A percentile compares a stretch with the other conserved stretches of the same genome.
phyloP scores from a whole-genome alignment of 2,329 filamentous ascomycete genomes.

The Kalmusia sp. region DNA sequence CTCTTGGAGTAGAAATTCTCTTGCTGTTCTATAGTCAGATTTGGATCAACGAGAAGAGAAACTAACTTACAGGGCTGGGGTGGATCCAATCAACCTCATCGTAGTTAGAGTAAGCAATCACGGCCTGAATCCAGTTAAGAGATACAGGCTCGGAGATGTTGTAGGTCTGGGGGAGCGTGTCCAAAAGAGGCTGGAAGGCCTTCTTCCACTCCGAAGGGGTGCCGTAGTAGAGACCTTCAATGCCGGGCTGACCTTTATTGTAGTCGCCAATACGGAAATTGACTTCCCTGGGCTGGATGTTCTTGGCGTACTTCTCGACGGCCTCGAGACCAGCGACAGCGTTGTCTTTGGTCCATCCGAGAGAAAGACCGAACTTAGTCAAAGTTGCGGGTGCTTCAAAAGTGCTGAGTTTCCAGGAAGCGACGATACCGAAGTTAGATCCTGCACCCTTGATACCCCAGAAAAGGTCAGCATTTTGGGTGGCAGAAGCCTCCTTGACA shows the following conservation, averaged over 20 bases:
- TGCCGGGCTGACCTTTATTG: conserved; percentile 13
- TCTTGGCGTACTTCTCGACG: conserved; percentile 18
- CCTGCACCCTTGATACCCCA: conserved; percentile 46
- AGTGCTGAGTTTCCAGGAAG: conserved; percentile 26
- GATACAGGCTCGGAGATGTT: conserved; percentile 8
- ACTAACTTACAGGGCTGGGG: conserved; percentile 12
- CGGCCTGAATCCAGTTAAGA: conserved; percentile 18
- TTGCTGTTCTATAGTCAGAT: conserved; percentile 12
- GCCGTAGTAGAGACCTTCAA: conserved; percentile 21
- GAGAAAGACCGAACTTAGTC: conserved; percentile 13
- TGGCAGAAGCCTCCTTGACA: conserved; percentile 32
- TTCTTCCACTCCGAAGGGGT: conserved; percentile 12
- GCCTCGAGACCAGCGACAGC: conserved; percentile 19
- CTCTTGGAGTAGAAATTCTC: conserved; percentile 22
- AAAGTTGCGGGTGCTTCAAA: conserved; percentile 14
- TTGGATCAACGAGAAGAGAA: no score
- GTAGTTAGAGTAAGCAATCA: conserved; percentile 19
- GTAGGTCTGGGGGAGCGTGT: conserved; percentile 15
- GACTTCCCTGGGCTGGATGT: conserved; percentile 15
- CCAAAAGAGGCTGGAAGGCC: conserved; percentile 16
- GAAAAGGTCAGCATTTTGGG: conserved; percentile 40
- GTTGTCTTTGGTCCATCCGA: conserved; percentile 18
- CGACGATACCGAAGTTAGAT: conserved; percentile 42
- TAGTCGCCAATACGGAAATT: conserved; percentile 22
- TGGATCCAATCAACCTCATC: conserved; percentile 16